phyloP scores from a whole-genome alignment of 2,329 filamentous ascomycete species.

The Sarocladium kiliense region DNA sequence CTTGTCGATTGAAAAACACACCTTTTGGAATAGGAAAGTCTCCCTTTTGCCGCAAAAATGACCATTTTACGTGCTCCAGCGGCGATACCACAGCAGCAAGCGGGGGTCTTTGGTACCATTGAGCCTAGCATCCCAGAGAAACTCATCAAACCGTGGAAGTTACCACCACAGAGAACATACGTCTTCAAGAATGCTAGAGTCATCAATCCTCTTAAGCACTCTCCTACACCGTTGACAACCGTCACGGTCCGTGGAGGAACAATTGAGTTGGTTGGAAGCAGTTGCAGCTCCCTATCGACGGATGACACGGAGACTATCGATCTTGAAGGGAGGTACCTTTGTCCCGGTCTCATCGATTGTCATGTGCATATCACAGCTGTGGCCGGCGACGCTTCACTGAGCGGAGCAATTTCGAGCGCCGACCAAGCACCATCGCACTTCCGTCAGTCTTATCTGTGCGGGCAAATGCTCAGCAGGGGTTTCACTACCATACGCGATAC shows the following conservation, averaged over 20 bases:
- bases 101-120: neutral
- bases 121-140: constrained; percentile 11
- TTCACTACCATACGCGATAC: constrained; percentile 56
- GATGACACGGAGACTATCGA: constrained; percentile 14
- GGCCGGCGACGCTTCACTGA: constrained; percentile 21
- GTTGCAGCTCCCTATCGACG: neutral
- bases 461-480: constrained; percentile 48
- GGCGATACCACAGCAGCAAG: neutral
- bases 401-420: constrained; percentile 18
- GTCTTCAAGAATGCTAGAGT: constrained; percentile 38
- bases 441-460: constrained; percentile 40
- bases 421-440: constrained; percentile 32
- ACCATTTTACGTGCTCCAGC: neutral
- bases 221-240: neutral
- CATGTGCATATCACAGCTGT: constrained; percentile 27
- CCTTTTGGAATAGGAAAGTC: no score
- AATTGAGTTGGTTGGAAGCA: neutral
- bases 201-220: constrained; percentile 28
- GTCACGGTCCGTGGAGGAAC: neutral
- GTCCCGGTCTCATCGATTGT: constrained; percentile 27
- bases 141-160: constrained; percentile 30
- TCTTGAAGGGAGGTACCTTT: constrained; percentile 23
- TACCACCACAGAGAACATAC: constrained; percentile 24
- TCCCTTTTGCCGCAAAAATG: no score
- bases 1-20: no score